Conservation (phyloP, 352 stramenopile species). For the Phytophthora sansomeana region DNA sequence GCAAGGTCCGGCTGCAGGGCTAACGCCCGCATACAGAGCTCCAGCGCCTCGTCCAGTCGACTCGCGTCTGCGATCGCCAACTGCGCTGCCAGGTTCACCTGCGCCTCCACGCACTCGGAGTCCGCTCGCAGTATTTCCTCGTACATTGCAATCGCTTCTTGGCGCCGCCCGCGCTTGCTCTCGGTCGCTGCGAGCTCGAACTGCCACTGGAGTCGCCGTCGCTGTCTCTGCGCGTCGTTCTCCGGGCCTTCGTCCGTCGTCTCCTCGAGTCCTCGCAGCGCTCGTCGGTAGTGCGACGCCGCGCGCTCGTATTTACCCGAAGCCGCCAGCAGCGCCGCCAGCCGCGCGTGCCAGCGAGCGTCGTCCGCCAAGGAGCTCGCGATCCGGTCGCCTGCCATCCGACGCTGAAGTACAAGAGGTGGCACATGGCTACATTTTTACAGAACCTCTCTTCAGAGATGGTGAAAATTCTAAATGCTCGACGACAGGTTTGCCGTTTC, state of each 20-base stretch:
- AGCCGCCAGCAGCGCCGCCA: conserved; percentile 42
- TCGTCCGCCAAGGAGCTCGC: conserved; percentile 3
- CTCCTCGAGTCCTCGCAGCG: conserved; percentile 30
- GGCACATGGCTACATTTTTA: conserved; percentile 4
- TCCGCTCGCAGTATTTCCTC: conserved; percentile 34
- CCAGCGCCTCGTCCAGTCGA: conserved; percentile 42
- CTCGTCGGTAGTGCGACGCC: conserved; percentile 38
- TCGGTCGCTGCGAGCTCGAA: conserved; percentile 33
- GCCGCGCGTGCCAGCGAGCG: conserved; percentile 38
- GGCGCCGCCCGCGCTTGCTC: conserved; percentile 17
- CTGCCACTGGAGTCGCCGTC: conserved; percentile 27
- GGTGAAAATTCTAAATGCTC: neutral
- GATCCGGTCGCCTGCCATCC: conserved; percentile 26
- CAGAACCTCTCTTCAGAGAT: neutral
- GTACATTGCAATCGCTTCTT: conserved; percentile 46
- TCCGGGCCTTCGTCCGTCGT: conserved; percentile 1
- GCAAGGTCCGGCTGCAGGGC: conserved; percentile 28
- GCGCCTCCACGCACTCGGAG: conserved; percentile 44
- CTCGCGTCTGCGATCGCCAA: conserved; percentile 42
- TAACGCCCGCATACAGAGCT: conserved; percentile 49
- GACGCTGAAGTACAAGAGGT: conserved; percentile 9
- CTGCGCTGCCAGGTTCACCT: conserved; percentile 66
- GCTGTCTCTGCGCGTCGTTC: conserved; percentile 5
- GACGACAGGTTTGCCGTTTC: conserved; percentile 2
- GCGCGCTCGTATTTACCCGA: conserved; percentile 31